Conservation (phyloP, 2,329 filamentous ascomycete genomes). For the Ascochyta koolunga region DNA sequence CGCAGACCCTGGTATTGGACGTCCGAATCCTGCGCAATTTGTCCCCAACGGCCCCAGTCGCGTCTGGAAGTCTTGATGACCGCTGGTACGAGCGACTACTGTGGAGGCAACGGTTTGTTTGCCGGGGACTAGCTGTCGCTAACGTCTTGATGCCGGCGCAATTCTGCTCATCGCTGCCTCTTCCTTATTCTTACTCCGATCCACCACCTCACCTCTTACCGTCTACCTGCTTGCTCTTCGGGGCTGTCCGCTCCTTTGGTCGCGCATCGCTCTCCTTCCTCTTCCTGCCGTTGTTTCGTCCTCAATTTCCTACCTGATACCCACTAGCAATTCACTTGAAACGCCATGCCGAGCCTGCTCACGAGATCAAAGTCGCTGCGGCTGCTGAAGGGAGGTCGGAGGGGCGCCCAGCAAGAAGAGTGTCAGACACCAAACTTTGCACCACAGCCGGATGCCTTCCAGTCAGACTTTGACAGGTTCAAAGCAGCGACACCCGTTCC, state of each 20-base stretch:
- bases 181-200: slow-evolving; percentile 27
- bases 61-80: slow-evolving; percentile 34
- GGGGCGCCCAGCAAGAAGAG: slow-evolving; percentile 38
- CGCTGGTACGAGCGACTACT: slow-evolving; percentile 35
- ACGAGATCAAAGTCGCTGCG: slow-evolving; percentile 47
- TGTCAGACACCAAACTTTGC: slow-evolving; percentile 23
- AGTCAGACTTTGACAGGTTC: slow-evolving; percentile 41
- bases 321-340: slow-evolving; percentile 44
- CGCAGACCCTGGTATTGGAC: slow-evolving; percentile 16
- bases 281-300: slow-evolving; percentile 30
- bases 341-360: slow-evolving; percentile 47
- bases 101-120: slow-evolving; percentile 36
- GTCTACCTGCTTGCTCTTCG: slow-evolving; percentile 41
- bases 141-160: slow-evolving; percentile 27
- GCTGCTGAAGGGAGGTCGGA: slow-evolving; percentile 42
- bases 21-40: slow-evolving; percentile 43
- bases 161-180: slow-evolving; percentile 25
- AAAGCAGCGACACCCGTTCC: slow-evolving; percentile 36
- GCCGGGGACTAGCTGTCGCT: slow-evolving; percentile 20
- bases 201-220: slow-evolving; percentile 25
- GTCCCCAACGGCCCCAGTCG: slow-evolving; percentile 39
- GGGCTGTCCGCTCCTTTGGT: slow-evolving; percentile 51
- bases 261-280: slow-evolving; percentile 20
- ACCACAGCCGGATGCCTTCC: slow-evolving; percentile 30
- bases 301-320: slow-evolving; percentile 37